Percentiles rank a stretch among this genome's conserved stretches.
Conservation (phyloP, 75 land plant species). For the Pseudotsuga menziesii region DNA sequence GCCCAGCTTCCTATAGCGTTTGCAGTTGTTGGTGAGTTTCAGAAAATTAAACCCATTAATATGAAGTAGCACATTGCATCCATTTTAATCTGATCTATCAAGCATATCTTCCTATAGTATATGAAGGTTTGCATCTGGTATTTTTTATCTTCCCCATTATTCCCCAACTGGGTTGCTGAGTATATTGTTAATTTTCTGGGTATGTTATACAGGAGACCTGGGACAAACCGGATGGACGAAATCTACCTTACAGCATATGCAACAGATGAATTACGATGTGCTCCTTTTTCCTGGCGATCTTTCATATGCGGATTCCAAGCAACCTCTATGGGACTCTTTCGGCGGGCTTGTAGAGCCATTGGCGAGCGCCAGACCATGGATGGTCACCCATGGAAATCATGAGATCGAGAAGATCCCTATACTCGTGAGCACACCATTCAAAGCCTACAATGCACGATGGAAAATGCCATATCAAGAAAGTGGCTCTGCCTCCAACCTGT, state of each 20-base stretch:
- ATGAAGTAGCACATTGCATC: no score
- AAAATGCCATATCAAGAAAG: no score
- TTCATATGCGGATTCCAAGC: slow-evolving; percentile 81
- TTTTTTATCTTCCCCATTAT: no score
- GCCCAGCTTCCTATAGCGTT: slow-evolving; percentile 61
- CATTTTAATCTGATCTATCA: no score
- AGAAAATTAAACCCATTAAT: no score
- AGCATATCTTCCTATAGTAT: no score
- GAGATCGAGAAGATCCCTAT: slow-evolving; percentile 68
- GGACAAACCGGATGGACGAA: slow-evolving; percentile 87
- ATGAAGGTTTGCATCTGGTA: no score
- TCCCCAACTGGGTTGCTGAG: no score
- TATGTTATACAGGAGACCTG: slow-evolving; percentile 34
- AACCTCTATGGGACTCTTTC: slow-evolving; percentile 81
- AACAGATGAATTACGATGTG: slow-evolving; percentile 57
- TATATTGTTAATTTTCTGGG: neutral
- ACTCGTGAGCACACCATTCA: slow-evolving; percentile 39
- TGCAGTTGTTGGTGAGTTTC: slow-evolving; percentile 62
- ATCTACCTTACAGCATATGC: slow-evolving; percentile 72
- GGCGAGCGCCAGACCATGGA: slow-evolving; percentile 84
- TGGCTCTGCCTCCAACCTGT: no score
- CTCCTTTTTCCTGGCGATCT: slow-evolving; percentile 84
- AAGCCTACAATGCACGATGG: no score
- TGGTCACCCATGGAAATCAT: slow-evolving; percentile 94
- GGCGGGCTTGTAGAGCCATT: slow-evolving; percentile 71